Evolutionary conservation across 768 basidiomycete genomes (phyloP).

Genomic region (Panaeolus papilionaceus): DNA sequence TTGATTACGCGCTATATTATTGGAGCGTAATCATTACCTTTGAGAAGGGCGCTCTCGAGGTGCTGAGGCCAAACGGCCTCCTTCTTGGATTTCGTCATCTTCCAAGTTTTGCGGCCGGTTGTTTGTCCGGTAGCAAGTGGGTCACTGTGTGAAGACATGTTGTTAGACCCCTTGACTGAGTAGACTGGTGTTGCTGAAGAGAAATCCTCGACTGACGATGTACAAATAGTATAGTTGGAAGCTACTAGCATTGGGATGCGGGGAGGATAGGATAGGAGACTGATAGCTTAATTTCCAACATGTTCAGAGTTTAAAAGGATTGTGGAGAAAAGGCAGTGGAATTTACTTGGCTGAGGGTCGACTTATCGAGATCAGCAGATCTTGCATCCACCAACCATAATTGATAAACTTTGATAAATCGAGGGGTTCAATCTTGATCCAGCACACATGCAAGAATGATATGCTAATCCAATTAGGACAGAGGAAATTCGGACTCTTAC

Average conservation of each 20-base stretch:
- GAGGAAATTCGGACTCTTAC: neutral
- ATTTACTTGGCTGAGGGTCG: neutral
- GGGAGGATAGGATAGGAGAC: constrained; percentile 1
- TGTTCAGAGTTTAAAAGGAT: constrained; percentile 5
- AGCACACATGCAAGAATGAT: constrained; percentile 9
- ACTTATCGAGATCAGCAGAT: constrained; percentile 14
- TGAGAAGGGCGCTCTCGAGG: constrained; percentile 64
- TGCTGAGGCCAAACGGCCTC: constrained; percentile 71
- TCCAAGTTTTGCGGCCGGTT: constrained; percentile 63
- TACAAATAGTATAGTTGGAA: constrained; percentile 16
- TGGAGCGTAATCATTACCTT: constrained; percentile 46
- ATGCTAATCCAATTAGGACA: constrained; percentile 2
- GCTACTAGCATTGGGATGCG: constrained; percentile 8
- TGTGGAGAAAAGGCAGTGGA: neutral
- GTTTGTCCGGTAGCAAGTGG: constrained; percentile 36
- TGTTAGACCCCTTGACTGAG: neutral
- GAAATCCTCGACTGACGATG: constrained; percentile 24
- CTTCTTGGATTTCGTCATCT: constrained; percentile 53
- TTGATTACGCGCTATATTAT: neutral
- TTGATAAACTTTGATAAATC: constrained; percentile 11
- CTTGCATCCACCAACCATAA: neutral
- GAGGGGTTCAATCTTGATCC: constrained; percentile 11
- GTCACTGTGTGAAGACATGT: constrained; percentile 8
- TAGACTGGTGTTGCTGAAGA: constrained; percentile 11
- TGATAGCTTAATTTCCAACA: neutral